Percentiles rank a stretch among this genome's conserved stretches.
Evolutionary conservation across 2,329 filamentous ascomycete genomes (phyloP).

Genomic region (Teratosphaeria pseudoeucalypti): DNA sequence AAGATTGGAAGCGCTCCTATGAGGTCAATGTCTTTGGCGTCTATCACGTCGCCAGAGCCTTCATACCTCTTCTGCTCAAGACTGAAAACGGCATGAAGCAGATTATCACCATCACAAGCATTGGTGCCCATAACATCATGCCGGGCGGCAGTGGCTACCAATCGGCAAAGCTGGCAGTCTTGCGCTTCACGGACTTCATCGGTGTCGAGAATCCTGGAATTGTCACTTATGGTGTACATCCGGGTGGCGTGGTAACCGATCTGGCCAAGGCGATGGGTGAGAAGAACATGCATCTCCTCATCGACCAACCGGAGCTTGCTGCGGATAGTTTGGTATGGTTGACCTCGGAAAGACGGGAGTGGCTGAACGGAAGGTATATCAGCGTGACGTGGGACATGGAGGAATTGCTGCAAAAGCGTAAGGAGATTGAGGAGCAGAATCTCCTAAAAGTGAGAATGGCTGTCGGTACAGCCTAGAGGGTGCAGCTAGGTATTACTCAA

Average conservation of each 20-base stretch:
- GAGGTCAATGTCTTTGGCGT: constrained; percentile 40
- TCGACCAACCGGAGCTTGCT: constrained; percentile 23
- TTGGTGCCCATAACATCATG: constrained; percentile 27
- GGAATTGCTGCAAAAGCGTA: constrained; percentile 16
- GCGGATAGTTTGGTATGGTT: constrained; percentile 24
- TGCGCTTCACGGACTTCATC: constrained; percentile 37
- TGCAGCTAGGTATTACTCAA: background rate
- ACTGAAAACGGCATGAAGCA: constrained; percentile 30
- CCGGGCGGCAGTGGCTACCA: constrained; percentile 37
- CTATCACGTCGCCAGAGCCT: constrained; percentile 26
- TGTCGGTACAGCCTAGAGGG: background rate
- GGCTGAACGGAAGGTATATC: constrained; percentile 29
- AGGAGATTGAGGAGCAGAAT: background rate
- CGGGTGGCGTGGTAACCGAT: constrained; percentile 36
- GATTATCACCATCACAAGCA: constrained; percentile 32
- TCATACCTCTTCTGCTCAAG: constrained; percentile 37
- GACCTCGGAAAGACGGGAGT: constrained; percentile 24
- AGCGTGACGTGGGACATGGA: constrained; percentile 31
- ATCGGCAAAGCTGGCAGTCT: constrained; percentile 35
- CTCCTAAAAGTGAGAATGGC: background rate
- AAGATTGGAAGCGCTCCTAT: constrained; percentile 38
- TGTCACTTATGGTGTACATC: constrained; percentile 33
- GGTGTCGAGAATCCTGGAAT: constrained; percentile 35
- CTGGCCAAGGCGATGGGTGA: constrained; percentile 27
- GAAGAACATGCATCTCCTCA: constrained; percentile 10